Evolutionary conservation across 495 filamentous ascomycete genomes (phyloP).

Genomic region (Penicillium chermesinum): DNA sequence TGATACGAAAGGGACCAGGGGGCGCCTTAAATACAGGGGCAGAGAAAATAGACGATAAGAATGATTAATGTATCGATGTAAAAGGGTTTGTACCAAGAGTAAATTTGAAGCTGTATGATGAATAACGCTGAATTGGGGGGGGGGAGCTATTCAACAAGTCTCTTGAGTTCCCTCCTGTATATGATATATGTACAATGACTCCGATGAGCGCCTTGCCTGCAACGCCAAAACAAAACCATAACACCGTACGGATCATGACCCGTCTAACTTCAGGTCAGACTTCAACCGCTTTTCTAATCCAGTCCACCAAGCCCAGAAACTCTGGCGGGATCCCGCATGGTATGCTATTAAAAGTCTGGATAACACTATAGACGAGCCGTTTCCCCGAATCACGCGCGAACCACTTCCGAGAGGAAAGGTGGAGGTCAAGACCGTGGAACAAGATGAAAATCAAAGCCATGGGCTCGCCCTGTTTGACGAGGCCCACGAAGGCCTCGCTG

Average conservation of each 20-base stretch:
- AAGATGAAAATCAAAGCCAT: constrained; percentile 10
- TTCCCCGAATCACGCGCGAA: constrained; percentile 8
- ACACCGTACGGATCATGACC: too few species aligned
- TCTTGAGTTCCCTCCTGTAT: background rate
- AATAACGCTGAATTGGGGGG: background rate
- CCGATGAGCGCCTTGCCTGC: background rate
- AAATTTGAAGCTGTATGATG: background rate
- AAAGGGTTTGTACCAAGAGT: too few species aligned
- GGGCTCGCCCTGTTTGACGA: constrained; percentile 8
- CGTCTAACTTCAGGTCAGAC: background rate
- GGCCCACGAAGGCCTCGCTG: constrained; percentile 4
- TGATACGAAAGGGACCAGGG: background rate
- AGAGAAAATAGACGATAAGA: too few species aligned
- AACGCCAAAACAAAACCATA: background rate
- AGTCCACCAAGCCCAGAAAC: constrained; percentile 2
- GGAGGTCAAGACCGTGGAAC: constrained; percentile 9
- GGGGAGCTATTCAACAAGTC: background rate
- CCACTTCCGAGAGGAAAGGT: constrained; percentile 12
- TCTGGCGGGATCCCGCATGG: constrained; percentile 3
- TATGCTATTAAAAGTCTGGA: constrained; percentile 1
- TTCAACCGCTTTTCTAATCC: constrained; percentile 9
- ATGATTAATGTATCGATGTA: too few species aligned
- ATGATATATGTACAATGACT: background rate
- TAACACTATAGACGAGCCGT: constrained; percentile 5
- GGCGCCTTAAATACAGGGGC: too few species aligned